Evolutionary conservation across 2,329 filamentous ascomycete species (phyloP).

Genomic region (Chlorencoelia australis): DNA sequence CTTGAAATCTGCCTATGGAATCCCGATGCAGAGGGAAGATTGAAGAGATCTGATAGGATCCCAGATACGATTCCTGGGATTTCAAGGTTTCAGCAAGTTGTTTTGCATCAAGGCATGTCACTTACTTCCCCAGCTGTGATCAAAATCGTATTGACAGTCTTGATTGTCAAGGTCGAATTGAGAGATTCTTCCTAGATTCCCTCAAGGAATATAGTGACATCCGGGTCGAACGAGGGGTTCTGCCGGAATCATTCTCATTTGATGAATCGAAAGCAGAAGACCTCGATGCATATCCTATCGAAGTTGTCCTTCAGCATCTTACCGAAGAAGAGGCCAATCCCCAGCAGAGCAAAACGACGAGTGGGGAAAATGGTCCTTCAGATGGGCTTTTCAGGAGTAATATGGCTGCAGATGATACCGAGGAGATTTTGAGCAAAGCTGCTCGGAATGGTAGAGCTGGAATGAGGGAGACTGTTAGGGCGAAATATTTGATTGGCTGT

Average conservation of each 20-base stretch:
- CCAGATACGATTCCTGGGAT: slow-evolving; percentile 52
- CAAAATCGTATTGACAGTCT: background rate
- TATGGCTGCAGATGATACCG: slow-evolving; percentile 45
- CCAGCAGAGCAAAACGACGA: slow-evolving; percentile 30
- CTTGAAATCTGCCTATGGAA: slow-evolving; percentile 56
- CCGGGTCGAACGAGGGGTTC: slow-evolving; percentile 47
- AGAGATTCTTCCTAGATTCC: slow-evolving; percentile 54
- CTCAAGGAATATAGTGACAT: slow-evolving; percentile 46
- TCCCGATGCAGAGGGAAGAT: slow-evolving; percentile 45
- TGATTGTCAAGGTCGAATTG: slow-evolving; percentile 42
- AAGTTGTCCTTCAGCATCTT: slow-evolving; percentile 46
- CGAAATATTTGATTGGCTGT: slow-evolving; percentile 58
- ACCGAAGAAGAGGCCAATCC: slow-evolving; percentile 48
- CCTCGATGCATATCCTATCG: slow-evolving; percentile 47
- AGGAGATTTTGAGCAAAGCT: slow-evolving; percentile 34
- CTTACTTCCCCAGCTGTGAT: background rate
- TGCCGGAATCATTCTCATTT: slow-evolving; percentile 45
- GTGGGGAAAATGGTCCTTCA: slow-evolving; percentile 19
- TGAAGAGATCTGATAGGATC: slow-evolving; percentile 49
- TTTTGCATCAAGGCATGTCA: slow-evolving; percentile 53
- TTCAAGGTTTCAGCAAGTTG: slow-evolving; percentile 53
- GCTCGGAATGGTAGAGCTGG: slow-evolving; percentile 29
- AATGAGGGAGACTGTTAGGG: slow-evolving; percentile 43
- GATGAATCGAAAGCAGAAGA: slow-evolving; percentile 41
- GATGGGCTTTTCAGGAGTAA: slow-evolving; percentile 52